Conservation (phyloP, 1,284 basidiomycete species). For the Puccinia hordei region DNA sequence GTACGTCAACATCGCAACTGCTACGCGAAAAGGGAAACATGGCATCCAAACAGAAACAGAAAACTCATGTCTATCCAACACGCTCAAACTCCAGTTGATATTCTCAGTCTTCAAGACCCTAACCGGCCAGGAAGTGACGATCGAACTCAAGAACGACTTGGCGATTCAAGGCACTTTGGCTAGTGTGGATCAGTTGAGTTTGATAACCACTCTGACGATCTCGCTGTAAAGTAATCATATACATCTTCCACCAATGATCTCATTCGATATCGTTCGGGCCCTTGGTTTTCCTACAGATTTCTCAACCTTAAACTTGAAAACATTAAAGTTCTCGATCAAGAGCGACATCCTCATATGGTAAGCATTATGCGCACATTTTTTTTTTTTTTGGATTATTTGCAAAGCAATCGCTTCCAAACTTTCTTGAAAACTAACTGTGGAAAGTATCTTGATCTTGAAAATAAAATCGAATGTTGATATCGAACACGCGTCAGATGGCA, state of each 20-base stretch:
- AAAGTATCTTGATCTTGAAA: not conserved
- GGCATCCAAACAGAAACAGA: too few species aligned
- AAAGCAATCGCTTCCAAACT: not conserved
- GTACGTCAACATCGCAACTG: too few species aligned
- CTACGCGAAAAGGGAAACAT: too few species aligned
- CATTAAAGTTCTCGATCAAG: constrained; percentile 89
- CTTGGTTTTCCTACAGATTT: constrained; percentile 67
- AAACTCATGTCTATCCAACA: not conserved
- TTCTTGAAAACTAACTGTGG: not conserved
- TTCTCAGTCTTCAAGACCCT: constrained; percentile 99
- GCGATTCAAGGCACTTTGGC: constrained; percentile 94
- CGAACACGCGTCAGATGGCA: constrained; percentile 72
- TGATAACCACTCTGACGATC: not conserved
- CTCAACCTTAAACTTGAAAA: constrained; percentile 94
- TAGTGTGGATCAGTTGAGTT: constrained; percentile 90
- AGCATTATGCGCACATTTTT: constrained; percentile 55
- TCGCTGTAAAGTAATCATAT: not conserved
- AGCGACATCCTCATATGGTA: constrained; percentile 96
- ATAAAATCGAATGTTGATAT: not conserved
- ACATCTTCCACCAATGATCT: too few species aligned
- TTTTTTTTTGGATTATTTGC: not conserved
- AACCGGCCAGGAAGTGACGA: constrained; percentile 88
- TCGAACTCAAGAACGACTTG: constrained; percentile 98
- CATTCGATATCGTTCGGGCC: too few species aligned
- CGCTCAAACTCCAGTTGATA: constrained; percentile 69